These are phyloP conservation scores for Claviceps sp. DNA, from an alignment of 2,329 filamentous ascomycete species.

Conservation along the genomic window DNA sequence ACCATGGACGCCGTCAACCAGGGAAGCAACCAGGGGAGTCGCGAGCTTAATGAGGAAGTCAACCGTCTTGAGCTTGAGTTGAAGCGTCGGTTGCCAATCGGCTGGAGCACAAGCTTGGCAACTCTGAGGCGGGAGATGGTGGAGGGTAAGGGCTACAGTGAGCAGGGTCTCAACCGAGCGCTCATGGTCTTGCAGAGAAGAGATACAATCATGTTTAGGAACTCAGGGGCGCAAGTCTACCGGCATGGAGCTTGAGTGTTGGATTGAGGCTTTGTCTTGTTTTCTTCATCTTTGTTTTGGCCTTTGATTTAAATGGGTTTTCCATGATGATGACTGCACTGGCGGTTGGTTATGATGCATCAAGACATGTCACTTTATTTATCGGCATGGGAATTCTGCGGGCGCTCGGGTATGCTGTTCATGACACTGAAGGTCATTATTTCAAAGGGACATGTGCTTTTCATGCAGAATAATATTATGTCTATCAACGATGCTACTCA, in stretches of 20 bases:
- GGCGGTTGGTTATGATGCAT: neutral
- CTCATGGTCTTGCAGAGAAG: constrained; percentile 75
- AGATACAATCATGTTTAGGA: constrained; percentile 73
- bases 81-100: constrained; percentile 75
- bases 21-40: constrained; percentile 68
- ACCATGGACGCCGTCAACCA: constrained; percentile 98
- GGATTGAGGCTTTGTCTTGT: neutral
- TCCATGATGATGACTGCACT: neutral
- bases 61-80: constrained; percentile 80
- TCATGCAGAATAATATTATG: neutral
- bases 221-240: constrained; percentile 63
- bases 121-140: constrained; percentile 84
- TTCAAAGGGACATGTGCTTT: neutral
- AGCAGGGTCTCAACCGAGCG: constrained; percentile 72
- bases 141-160: constrained; percentile 78
- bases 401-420: neutral
- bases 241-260: constrained; percentile 48
- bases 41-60: constrained; percentile 84
- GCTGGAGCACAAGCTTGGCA: constrained; percentile 84
- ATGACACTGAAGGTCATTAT: neutral
- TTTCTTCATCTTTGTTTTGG: neutral
- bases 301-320: neutral
- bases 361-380: neutral
- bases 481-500: too few species aligned
- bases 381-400: neutral